A percentile compares a stretch with the other conserved stretches of the same genome.
Evolutionary conservation across 2,329 filamentous ascomycete species (phyloP).

Genomic region (Aureobasidium sp.): DNA sequence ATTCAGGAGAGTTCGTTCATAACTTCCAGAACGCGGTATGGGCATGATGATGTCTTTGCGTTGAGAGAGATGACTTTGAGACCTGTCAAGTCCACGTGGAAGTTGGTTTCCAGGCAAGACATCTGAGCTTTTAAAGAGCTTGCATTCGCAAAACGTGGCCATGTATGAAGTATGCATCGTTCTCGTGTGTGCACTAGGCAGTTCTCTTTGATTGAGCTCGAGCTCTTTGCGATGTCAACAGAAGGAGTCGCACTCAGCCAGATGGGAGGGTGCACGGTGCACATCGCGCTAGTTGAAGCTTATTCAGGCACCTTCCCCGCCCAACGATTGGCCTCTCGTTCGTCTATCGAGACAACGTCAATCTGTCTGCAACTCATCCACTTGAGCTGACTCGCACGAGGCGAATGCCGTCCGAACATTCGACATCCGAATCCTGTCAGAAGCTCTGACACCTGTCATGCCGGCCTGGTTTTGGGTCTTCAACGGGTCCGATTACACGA

Average conservation of each 20-base stretch:
- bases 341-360: not conserved
- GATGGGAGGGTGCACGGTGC: not conserved
- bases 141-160: no score
- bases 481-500: not conserved
- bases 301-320: not conserved
- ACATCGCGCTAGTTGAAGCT: not conserved
- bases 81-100: not conserved
- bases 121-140: no score
- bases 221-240: not conserved
- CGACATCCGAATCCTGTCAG: not conserved
- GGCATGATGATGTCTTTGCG: not conserved
- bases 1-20: not conserved
- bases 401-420: no score
- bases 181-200: no score
- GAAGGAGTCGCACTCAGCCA: not conserved
- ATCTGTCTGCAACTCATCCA: not conserved
- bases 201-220: not conserved
- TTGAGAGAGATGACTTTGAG: no score
- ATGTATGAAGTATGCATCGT: no score
- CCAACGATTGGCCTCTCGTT: not conserved
- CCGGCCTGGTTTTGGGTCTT: not conserved
- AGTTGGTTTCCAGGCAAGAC: not conserved
- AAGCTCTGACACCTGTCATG: not conserved
- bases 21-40: not conserved
- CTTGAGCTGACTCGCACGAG: not conserved